Conservation (phyloP, 192 early-diverging fungal genomes). For the Backusella circina region DNA sequence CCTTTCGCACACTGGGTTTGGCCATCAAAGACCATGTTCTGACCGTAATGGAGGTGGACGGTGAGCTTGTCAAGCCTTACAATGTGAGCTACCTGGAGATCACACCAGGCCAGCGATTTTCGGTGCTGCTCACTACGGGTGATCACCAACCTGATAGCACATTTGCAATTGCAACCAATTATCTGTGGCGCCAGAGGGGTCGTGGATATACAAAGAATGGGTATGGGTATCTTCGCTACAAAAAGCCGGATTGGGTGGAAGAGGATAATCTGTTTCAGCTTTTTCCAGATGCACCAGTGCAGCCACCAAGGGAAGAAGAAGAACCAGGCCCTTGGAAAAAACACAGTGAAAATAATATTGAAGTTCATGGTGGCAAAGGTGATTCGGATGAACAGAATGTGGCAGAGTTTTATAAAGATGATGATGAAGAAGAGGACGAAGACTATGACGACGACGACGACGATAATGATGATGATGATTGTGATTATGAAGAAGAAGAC, state of each 20-base stretch:
- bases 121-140: slow-evolving; percentile 35
- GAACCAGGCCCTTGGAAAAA: no score
- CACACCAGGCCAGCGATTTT: slow-evolving; percentile 46
- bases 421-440: background rate
- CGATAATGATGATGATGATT: background rate
- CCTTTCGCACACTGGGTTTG: slow-evolving; percentile 63
- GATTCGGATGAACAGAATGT: background rate
- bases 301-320: background rate
- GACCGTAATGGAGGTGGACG: slow-evolving; percentile 65
- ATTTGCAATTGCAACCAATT: slow-evolving; percentile 22
- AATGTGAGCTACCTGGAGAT: slow-evolving; percentile 33
- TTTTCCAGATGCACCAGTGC: background rate
- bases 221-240: slow-evolving; percentile 18
- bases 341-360: no score
- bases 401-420: background rate
- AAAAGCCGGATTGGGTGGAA: background rate
- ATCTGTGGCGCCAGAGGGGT: slow-evolving; percentile 7
- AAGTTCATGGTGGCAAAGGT: background rate
- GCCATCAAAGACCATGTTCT: slow-evolving; percentile 75
- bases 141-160: background rate
- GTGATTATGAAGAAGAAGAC: background rate
- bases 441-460: background rate
- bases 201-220: slow-evolving; percentile 22
- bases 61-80: slow-evolving; percentile 37
- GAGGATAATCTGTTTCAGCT: background rate